Percentiles rank a stretch among this genome's conserved stretches.
Conservation (phyloP, 2,329 filamentous ascomycete genomes). For the Pyrenophora seminiperda region DNA sequence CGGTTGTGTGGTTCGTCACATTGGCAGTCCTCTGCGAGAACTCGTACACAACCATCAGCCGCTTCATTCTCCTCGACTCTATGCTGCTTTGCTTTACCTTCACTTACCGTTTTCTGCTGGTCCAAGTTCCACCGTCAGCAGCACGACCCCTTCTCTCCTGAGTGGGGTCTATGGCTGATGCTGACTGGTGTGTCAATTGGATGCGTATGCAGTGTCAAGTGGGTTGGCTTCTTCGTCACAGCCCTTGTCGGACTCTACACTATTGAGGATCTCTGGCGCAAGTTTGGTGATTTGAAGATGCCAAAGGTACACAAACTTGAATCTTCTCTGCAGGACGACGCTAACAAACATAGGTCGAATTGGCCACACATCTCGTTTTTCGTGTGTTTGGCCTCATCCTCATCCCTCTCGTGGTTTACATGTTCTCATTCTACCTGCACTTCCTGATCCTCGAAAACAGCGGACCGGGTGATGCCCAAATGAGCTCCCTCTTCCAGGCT, state of each 20-base stretch:
- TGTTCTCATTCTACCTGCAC: slow-evolving; percentile 93
- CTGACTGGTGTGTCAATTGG: slow-evolving; percentile 94
- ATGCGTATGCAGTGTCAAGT: slow-evolving; percentile 98
- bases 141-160: slow-evolving; percentile 80
- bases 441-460: slow-evolving; percentile 92
- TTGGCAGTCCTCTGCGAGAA: slow-evolving; percentile 99
- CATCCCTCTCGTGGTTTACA: slow-evolving; percentile 87
- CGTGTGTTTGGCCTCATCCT: slow-evolving; percentile 87
- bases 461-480: slow-evolving; percentile 97
- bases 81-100: slow-evolving; percentile 99
- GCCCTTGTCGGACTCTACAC: slow-evolving; percentile 96
- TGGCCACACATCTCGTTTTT: slow-evolving; percentile 78
- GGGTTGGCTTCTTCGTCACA: slow-evolving; percentile 94
- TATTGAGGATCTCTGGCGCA: slow-evolving; percentile 94
- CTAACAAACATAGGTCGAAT: slow-evolving; percentile 56
- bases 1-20: slow-evolving; percentile 92
- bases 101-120: slow-evolving; percentile 92
- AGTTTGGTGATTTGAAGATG: slow-evolving; percentile 94
- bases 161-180: slow-evolving; percentile 95
- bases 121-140: slow-evolving; percentile 92
- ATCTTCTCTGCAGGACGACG: background rate
- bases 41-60: slow-evolving; percentile 97
- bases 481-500: slow-evolving; percentile 99
- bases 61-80: slow-evolving; percentile 96
- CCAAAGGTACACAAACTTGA: slow-evolving; percentile 63